phyloP scores from a whole-genome alignment of 345 rosid species.

The Citrus sinensis region DVS_A1.0 CM039162.1:25791001-25791500 shows the following conservation, averaged over 20 bases:
- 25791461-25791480: not conserved
- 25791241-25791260: too few species aligned
- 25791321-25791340: not conserved
- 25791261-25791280: too few species aligned
- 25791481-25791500: not conserved
- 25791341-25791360: not conserved
- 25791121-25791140: too few species aligned
- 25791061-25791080: not conserved
- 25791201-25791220: too few species aligned
- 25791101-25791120: not conserved
- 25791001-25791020: not conserved
- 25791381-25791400: too few species aligned
- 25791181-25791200: too few species aligned
- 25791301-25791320: too few species aligned
- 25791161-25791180: too few species aligned
- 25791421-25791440: not conserved
- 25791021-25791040: not conserved
- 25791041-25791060: not conserved
- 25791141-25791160: too few species aligned
- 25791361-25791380: not conserved
- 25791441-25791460: not conserved
- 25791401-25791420: not conserved
- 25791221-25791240: too few species aligned
- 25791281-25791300: too few species aligned
- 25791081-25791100: too few species aligned